Conservation (phyloP, 2,329 filamentous ascomycete genomes). For the Fusarium dlaminii region DNA sequence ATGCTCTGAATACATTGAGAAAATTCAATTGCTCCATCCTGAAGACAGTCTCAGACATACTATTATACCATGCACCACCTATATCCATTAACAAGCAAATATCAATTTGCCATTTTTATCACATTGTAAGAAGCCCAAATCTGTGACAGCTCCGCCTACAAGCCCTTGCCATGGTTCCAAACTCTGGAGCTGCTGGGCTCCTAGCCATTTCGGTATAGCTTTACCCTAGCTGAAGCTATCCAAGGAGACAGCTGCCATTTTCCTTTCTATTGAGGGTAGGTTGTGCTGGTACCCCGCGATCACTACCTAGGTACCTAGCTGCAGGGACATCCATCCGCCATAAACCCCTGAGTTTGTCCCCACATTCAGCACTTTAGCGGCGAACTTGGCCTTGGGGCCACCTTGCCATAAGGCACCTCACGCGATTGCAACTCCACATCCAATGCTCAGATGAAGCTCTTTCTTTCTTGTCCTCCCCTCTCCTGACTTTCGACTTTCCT, state of each 20-base stretch:
- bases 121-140: background rate
- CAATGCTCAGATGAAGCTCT: slow-evolving; percentile 32
- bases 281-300: slow-evolving; percentile 40
- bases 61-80: background rate
- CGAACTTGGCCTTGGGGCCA: slow-evolving; percentile 45
- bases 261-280: background rate
- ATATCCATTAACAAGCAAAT: background rate
- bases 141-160: background rate
- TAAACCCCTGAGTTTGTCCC: slow-evolving; percentile 37
- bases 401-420: slow-evolving; percentile 47
- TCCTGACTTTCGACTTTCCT: slow-evolving; percentile 22
- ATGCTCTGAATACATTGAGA: background rate
- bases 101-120: background rate
- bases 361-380: slow-evolving; percentile 39
- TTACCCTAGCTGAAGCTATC: background rate
- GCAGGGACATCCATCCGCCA: slow-evolving; percentile 16
- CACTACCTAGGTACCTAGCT: background rate
- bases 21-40: slow-evolving; percentile 1
- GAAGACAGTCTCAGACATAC: slow-evolving; percentile 1
- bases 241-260: background rate
- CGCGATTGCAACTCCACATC: slow-evolving; percentile 42
- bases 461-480: slow-evolving; percentile 22
- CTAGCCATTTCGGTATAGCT: background rate
- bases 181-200: background rate
- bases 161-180: background rate